Evolutionary conservation across 148 eudicot species (phyloP).

Genomic region (Rhododendron molle): DNA sequence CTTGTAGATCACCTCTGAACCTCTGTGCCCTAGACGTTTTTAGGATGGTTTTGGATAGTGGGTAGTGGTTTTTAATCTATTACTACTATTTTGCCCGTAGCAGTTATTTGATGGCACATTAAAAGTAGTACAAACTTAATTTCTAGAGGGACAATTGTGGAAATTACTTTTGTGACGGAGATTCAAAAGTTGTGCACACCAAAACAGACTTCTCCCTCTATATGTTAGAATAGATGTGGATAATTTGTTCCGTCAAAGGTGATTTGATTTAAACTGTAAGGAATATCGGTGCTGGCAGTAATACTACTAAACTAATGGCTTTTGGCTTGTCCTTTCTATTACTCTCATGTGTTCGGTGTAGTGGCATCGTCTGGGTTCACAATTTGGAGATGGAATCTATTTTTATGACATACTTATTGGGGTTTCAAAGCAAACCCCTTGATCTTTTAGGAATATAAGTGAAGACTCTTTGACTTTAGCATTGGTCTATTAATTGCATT

Average conservation of each 20-base stretch:
- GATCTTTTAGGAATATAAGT: not conserved
- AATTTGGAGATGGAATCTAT: not conserved
- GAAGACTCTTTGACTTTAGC: not conserved
- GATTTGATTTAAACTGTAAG: not conserved
- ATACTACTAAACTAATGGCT: not conserved
- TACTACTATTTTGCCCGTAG: not conserved
- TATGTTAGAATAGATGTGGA: not conserved
- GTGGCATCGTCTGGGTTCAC: not conserved
- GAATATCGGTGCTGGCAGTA: not conserved
- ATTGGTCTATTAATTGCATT: not conserved
- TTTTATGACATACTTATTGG: not conserved
- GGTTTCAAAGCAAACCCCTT: not conserved
- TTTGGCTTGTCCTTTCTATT: not conserved
- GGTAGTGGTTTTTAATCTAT: not conserved
- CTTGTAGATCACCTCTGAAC: not conserved
- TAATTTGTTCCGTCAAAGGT: not conserved
- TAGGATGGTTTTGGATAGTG: not conserved
- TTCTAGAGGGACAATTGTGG: not conserved
- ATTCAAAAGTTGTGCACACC: not conserved
- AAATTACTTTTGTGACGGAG: not conserved
- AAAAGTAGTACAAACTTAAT: not conserved
- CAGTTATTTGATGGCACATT: not conserved
- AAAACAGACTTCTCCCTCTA: not conserved
- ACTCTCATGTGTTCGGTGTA: not conserved
- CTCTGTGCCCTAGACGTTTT: not conserved